Evolutionary conservation across 441 rosid genomes (phyloP).

Genomic region (Pelargonium myrrhifolium): DNA sequence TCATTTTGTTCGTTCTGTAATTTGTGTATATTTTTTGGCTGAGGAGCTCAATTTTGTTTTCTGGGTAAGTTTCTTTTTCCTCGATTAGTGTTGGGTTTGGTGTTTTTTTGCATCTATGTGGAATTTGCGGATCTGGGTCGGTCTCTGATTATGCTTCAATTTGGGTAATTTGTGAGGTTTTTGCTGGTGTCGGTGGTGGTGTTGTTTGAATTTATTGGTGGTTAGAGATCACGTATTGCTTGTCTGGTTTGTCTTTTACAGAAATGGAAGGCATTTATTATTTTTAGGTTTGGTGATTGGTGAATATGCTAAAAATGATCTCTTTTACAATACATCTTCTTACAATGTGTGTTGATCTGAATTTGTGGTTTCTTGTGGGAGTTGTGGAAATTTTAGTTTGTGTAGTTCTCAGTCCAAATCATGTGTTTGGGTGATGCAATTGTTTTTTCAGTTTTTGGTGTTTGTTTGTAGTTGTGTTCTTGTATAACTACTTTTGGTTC

Average conservation of each 20-base stretch:
- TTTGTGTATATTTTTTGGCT: no score
- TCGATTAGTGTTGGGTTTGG: not conserved
- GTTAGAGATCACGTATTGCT: not conserved
- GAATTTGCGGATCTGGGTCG: slow-evolving; percentile 1
- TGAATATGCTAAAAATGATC: not conserved
- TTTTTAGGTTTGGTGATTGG: not conserved
- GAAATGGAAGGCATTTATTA: not conserved
- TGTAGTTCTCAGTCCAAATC: not conserved
- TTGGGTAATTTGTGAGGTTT: not conserved
- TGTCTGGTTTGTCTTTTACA: not conserved
- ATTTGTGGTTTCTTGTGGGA: not conserved
- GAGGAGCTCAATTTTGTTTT: not conserved
- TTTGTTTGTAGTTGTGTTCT: not conserved
- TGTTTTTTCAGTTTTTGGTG: not conserved
- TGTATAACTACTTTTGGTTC: not conserved
- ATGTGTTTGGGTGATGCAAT: not conserved
- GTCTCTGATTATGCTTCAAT: not conserved
- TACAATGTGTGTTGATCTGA: not conserved
- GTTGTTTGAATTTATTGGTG: not conserved
- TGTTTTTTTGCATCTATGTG: not conserved
- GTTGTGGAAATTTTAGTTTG: not conserved
- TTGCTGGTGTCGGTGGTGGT: not conserved
- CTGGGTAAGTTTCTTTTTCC: not conserved
- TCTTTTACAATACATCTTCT: not conserved
- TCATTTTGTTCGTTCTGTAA: not conserved